phyloP scores from a whole-genome alignment of 306 rosid species.

The Quillaja saponaria region DNA sequence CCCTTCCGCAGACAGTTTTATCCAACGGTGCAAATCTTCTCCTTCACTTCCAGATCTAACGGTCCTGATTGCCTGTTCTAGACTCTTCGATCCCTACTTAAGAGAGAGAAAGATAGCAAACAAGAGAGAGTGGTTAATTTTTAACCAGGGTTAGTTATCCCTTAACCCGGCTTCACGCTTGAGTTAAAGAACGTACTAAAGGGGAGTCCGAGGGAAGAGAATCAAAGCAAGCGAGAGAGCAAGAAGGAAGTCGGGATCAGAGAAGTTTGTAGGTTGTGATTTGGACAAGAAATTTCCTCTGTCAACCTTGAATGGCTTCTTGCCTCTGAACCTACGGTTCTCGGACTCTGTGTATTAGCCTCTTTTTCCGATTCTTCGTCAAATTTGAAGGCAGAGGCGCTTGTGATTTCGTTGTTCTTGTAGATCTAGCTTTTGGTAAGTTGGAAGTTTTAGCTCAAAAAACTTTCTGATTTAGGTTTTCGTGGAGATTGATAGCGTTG shows the following conservation, averaged over 20 bases:
- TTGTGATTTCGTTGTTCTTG: constrained; percentile 14
- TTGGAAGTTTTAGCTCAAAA: constrained; percentile 31
- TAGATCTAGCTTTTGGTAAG: constrained; percentile 62
- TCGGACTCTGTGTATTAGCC: constrained; percentile 18
- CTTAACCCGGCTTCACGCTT: constrained; percentile 39
- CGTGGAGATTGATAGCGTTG: constrained; percentile 3
- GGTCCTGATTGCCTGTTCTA: constrained; percentile 49
- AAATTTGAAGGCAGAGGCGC: background rate
- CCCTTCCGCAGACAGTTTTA: background rate
- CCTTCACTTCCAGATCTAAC: constrained; percentile 21
- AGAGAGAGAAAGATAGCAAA: background rate
- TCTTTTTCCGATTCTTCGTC: constrained; percentile 4
- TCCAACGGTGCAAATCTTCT: constrained; percentile 38
- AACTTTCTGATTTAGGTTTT: background rate
- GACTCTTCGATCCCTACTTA: constrained; percentile 53
- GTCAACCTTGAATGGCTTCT: constrained; percentile 51
- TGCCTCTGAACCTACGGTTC: constrained; percentile 17
- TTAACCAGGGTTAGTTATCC: constrained; percentile 40
- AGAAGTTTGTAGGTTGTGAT: constrained; percentile 27
- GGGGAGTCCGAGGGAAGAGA: constrained; percentile 14
- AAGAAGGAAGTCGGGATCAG: background rate
- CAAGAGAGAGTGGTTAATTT: constrained; percentile 34
- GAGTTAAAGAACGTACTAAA: constrained; percentile 52
- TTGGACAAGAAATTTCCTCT: constrained; percentile 35
- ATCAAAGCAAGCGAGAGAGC: background rate